Base-by-base conservation (phyloP, 257 asterid genomes). In the Euphrasia confusa region DNA sequence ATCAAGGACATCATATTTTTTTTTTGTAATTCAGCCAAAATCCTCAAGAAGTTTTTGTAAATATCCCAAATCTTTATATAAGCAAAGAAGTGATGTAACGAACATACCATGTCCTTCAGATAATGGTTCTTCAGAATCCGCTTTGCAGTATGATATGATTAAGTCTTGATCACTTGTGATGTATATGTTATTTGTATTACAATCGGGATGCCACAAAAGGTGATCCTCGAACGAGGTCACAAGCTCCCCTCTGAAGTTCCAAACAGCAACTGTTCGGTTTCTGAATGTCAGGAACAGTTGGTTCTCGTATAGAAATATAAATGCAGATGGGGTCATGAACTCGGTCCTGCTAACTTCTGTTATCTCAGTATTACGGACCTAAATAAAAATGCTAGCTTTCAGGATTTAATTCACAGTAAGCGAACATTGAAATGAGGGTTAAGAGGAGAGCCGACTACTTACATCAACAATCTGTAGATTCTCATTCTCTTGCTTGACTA, bases 171-270 rank as follows among this genome's bases (percentile, higher is more conserved):
- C 99, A 65, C 99, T 86, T 17, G 99, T 92, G 70, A 92, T 92
- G 79, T 92, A 92, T 53, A 92, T 92, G 82, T 92, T 92, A 79
- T 89, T 92, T 13, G 99, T 92, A 67, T 92, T 89, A 84, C 99
- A 92, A 78, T 92, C 97, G 15, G 99, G 96, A 78, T 92, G 99
- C 96, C 97, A 89, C 58, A 92, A 79, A 56, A 92, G 95, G 73
- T 92, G 99, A 68, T 89, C 99, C 79, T 92, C 99, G 60, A 92
- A 92, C 3, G 97, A 89, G 17, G 99, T 89, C 61, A 92, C 99
- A n/a, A 92, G 90, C 83, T 92, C 97, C 63, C 99, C 99, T 13
- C 99, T 77, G 80, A 92, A 92, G 87, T 92, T 92, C 99, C 99
- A 92, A 62, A 92, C 99, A 61, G 99, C 96, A 42, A 92, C 99